Percentiles rank a stretch among this genome's conserved stretches.
phyloP scores from a whole-genome alignment of 352 stramenopile species.

The Pythium insidiosum region DNA sequence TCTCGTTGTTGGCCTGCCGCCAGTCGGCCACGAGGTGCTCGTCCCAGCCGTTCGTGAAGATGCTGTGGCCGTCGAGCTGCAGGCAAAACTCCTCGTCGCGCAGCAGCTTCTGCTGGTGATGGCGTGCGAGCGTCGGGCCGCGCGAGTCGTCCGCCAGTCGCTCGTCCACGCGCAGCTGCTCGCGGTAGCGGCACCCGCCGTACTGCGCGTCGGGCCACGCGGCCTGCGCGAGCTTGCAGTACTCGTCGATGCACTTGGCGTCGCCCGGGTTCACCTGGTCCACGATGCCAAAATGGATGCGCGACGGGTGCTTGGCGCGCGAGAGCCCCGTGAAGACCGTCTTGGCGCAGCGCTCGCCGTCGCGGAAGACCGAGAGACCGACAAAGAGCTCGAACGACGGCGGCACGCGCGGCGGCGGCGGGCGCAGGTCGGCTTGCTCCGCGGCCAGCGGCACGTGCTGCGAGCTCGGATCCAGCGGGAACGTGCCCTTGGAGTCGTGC shows the following conservation, averaged over 20 bases:
- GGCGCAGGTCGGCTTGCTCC: conserved; percentile 27
- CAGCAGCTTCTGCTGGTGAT: conserved; percentile 77
- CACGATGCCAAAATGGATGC: conserved; percentile 73
- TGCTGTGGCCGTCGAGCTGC: conserved; percentile 79
- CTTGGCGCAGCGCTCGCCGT: conserved; percentile 74
- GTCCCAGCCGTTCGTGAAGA: conserved; percentile 85
- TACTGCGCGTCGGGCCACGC: conserved; percentile 64
- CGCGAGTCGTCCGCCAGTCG: conserved; percentile 60
- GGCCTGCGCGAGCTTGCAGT: conserved; percentile 39
- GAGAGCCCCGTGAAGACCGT: conserved; percentile 76
- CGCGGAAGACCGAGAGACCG: conserved; percentile 68
- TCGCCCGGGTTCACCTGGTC: conserved; percentile 76
- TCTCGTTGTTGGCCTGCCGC: conserved; percentile 71
- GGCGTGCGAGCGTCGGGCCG: no score
- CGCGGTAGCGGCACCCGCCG: conserved; percentile 55
- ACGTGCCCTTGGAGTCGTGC: conserved; percentile 39
- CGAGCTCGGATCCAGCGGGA: conserved; percentile 48
- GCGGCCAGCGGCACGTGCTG: conserved; percentile 60
- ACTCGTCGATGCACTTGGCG: conserved; percentile 57
- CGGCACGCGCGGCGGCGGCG: conserved; percentile 47
- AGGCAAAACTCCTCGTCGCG: conserved; percentile 63
- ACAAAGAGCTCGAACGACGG: conserved; percentile 57
- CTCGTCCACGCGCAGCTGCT: conserved; percentile 66
- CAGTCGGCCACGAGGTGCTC: conserved; percentile 63
- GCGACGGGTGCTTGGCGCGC: conserved; percentile 55